phyloP scores from a whole-genome alignment of 2,329 filamentous ascomycete species.

The Grosmannia serpens region DNA sequence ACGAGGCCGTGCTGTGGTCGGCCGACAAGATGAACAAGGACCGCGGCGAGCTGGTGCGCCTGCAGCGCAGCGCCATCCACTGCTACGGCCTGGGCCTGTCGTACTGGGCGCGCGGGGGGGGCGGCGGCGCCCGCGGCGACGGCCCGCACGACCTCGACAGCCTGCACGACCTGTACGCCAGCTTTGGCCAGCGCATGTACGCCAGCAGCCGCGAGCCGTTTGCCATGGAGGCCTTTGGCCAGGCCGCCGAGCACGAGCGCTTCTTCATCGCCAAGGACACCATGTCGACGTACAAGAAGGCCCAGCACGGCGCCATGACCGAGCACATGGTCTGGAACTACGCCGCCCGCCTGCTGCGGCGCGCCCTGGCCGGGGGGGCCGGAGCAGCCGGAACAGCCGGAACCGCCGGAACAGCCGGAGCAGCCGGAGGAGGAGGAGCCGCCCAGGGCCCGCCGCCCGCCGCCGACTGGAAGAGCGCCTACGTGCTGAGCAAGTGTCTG shows the following conservation, averaged over 20 bases:
- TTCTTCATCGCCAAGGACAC: slow-evolving; percentile 43
- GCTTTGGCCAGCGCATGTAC: slow-evolving; percentile 50
- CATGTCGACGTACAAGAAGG: slow-evolving; percentile 38
- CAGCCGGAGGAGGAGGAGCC: too few species aligned
- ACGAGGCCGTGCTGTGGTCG: slow-evolving; percentile 79
- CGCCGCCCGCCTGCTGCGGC: slow-evolving; percentile 42
- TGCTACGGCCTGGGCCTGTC: slow-evolving; percentile 57
- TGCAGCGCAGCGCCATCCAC: slow-evolving; percentile 73
- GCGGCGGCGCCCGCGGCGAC: background rate
- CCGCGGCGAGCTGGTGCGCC: slow-evolving; percentile 58
- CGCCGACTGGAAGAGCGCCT: slow-evolving; percentile 47
- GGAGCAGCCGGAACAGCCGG: too few species aligned
- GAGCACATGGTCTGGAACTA: slow-evolving; percentile 52
- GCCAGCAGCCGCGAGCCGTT: slow-evolving; percentile 51
- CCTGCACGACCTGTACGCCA: slow-evolving; percentile 46
- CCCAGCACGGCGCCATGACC: slow-evolving; percentile 43
- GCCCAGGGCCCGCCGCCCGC: slow-evolving; percentile 25
- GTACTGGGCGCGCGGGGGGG: slow-evolving; percentile 31
- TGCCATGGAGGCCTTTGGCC: slow-evolving; percentile 49
- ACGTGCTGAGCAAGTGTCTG: slow-evolving; percentile 50
- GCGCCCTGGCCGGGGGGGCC: slow-evolving; percentile 42
- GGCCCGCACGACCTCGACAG: slow-evolving; percentile 12
- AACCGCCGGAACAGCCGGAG: too few species aligned
- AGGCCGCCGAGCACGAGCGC: slow-evolving; percentile 41
- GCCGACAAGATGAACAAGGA: slow-evolving; percentile 87